Evolutionary conservation across 2,329 filamentous ascomycete species (phyloP).

Genomic region (Xylariaceae sp.): DNA sequence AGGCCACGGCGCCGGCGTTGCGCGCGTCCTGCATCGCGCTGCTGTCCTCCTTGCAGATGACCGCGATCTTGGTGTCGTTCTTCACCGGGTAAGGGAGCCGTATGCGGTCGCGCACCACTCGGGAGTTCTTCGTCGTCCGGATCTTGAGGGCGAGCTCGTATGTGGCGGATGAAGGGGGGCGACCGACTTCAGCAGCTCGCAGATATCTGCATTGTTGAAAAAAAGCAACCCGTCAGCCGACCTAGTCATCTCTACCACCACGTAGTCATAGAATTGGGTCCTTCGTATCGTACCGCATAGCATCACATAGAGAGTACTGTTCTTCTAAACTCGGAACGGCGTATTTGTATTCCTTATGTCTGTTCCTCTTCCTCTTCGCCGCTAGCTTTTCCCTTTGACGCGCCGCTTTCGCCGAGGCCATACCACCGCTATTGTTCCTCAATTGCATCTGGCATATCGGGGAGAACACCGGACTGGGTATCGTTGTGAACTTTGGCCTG

Average conservation of each 20-base stretch:
- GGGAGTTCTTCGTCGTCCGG: slow-evolving; percentile 77
- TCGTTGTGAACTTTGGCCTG: slow-evolving; percentile 38
- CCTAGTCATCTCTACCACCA: neutral
- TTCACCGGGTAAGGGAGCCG: slow-evolving; percentile 85
- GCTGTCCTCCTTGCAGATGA: slow-evolving; percentile 81
- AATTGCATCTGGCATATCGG: slow-evolving; percentile 40
- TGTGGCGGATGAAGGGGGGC: slow-evolving; percentile 65
- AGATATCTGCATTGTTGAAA: slow-evolving; percentile 77
- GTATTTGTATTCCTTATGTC: slow-evolving; percentile 59
- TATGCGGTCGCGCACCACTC: slow-evolving; percentile 80
- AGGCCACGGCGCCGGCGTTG: slow-evolving; percentile 71
- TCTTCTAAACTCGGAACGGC: slow-evolving; percentile 59
- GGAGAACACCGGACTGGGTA: slow-evolving; percentile 47
- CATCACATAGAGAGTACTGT: slow-evolving; percentile 81
- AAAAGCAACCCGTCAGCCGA: slow-evolving; percentile 12
- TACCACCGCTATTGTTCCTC: slow-evolving; percentile 28
- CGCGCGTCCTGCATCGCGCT: slow-evolving; percentile 67
- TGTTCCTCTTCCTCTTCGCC: slow-evolving; percentile 58
- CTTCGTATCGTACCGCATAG: slow-evolving; percentile 64
- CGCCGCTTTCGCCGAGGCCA: slow-evolving; percentile 34
- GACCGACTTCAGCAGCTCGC: slow-evolving; percentile 86
- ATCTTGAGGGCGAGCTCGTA: slow-evolving; percentile 86
- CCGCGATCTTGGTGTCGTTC: slow-evolving; percentile 81
- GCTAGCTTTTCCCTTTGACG: slow-evolving; percentile 48
- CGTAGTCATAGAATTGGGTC: neutral